phyloP scores from a whole-genome alignment of 1,139 yeast genomes.

The Kazachstania sp. region DNA sequence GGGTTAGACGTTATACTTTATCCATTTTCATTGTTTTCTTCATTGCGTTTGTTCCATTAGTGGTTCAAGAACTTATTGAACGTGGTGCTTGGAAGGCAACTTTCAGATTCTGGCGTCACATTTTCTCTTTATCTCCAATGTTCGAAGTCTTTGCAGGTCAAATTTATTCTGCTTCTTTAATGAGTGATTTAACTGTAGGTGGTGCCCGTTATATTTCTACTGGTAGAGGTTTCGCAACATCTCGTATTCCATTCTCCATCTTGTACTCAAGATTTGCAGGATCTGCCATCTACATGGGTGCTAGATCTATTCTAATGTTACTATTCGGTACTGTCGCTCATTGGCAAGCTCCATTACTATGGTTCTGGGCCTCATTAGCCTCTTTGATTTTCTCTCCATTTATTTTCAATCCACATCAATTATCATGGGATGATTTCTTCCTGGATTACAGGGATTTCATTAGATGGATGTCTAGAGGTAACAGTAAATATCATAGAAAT shows the following conservation, averaged over 20 bases:
- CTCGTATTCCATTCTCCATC: conserved; percentile 95
- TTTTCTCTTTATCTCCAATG: conserved; percentile 85
- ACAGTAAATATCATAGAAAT: conserved; percentile 97
- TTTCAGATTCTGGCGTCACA: conserved; percentile 84
- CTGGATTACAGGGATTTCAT: conserved; percentile 97
- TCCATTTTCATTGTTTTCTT: conserved; percentile 98
- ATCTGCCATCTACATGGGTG: conserved; percentile 94
- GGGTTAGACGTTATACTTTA: conserved; percentile 95
- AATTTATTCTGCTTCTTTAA: conserved; percentile 84
- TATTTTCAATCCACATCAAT: conserved; percentile 96
- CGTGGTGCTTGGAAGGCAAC: conserved; percentile 96
- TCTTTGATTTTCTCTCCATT: conserved; percentile 92
- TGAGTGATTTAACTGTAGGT: conserved; percentile 92
- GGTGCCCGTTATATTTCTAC: conserved; percentile 99
- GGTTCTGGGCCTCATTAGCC: conserved; percentile 97
- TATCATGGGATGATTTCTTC: conserved; percentile 98
- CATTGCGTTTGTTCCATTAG: conserved; percentile 91
- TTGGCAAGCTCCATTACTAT: conserved; percentile 94
- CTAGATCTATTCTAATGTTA: conserved; percentile 81
- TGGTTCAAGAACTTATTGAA: conserved; percentile 94
- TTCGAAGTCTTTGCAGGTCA: conserved; percentile 98
- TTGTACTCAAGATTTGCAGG: conserved; percentile 95
- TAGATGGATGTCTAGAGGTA: conserved; percentile 98
- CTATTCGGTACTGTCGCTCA: conserved; percentile 85
- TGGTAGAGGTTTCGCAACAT: conserved; percentile 98